Base-by-base conservation (phyloP, 495 filamentous ascomycete species). In the Bathelium albidoporum region DNA sequence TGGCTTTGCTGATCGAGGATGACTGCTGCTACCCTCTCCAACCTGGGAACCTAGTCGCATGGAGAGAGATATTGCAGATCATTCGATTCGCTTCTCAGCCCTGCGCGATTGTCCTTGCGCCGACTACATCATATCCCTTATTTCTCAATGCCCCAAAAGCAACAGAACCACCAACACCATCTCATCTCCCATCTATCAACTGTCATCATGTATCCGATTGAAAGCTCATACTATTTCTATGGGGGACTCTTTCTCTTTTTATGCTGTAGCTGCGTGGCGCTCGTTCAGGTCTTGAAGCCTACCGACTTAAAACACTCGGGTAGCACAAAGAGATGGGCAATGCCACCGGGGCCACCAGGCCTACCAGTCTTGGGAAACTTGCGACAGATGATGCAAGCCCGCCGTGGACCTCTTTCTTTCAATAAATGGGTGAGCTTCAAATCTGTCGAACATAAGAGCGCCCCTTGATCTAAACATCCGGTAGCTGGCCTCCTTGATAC, bases 291-390 rank as follows among this genome's bases (percentile, higher is more conserved):
- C 36, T 41, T 41, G 36, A 41, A 41, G 18, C 36, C 36, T 18
- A 41, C 10, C 9, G 36, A 41, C 36, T 41, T 41, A 18, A 41
- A 41, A 41, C 18, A 9, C 18, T 18, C 36, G 9, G 36, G 36
- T 41, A 18, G 36, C 36, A 41, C n/a, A n/a, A n/a, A n/a, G n/a
- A n/a, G n/a, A n/a, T n/a, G n/a, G n/a, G n/a, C n/a, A n/a, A n/a
- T n/a, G n/a, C 72, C 72, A 18, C 69, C 65, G 1, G 71, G 72
- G 2, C 72, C 70, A 18, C 39, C 32, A 32, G 69, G 69, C 3
- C 52, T 63, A 1, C 71, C 66, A 2, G 62, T 74, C 18, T 44
- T 74, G 29, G 71, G 72, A 1, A 70, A 61, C 45, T 60, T 73
- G n/a, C 16, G 65, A 24, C 32, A 41, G 11, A 49, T 67, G 32